These are phyloP conservation scores for Malassezia vespertilionis DNA, from an alignment of 1,284 basidiomycete genomes.

Conservation along the genomic window DNA sequence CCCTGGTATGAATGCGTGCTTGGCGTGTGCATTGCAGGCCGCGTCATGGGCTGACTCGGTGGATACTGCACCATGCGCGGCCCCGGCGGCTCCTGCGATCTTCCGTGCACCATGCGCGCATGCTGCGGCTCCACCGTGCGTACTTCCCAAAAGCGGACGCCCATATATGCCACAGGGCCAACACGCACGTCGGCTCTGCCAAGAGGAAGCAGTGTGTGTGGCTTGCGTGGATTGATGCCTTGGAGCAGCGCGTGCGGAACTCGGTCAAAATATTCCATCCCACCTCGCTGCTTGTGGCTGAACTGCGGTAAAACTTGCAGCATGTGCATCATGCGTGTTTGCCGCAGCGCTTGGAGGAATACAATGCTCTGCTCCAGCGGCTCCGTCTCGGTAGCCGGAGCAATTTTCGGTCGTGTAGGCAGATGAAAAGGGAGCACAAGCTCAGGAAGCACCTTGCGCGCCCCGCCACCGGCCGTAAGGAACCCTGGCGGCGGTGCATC, in stretches of 20 bases:
- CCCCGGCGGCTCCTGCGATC: neutral
- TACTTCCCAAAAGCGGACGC: slow-evolving; percentile 36
- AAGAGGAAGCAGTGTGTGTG: slow-evolving; percentile 31
- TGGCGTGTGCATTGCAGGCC: too few relatives aligned
- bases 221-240: slow-evolving; percentile 29
- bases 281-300: slow-evolving; percentile 29
- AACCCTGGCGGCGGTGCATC: slow-evolving; percentile 15
- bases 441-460: slow-evolving; percentile 29
- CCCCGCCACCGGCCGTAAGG: slow-evolving; percentile 29
- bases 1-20: too few relatives aligned
- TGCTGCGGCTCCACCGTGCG: neutral
- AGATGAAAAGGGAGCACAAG: slow-evolving; percentile 27
- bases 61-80: slow-evolving; percentile 1
- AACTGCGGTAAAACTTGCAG: slow-evolving; percentile 37
- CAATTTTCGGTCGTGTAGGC: slow-evolving; percentile 1
- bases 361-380: slow-evolving; percentile 19
- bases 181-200: slow-evolving; percentile 36
- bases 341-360: slow-evolving; percentile 38
- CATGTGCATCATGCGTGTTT: slow-evolving; percentile 42
- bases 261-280: slow-evolving; percentile 28
- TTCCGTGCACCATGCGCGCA: neutral
- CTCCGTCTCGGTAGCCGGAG: neutral
- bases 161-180: slow-evolving; percentile 35
- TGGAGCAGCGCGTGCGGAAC: slow-evolving; percentile 29
- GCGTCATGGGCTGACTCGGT: too few relatives aligned